Evolutionary conservation across 345 rosid genomes (phyloP).

Genomic region (Salix dunnii): DNA sequence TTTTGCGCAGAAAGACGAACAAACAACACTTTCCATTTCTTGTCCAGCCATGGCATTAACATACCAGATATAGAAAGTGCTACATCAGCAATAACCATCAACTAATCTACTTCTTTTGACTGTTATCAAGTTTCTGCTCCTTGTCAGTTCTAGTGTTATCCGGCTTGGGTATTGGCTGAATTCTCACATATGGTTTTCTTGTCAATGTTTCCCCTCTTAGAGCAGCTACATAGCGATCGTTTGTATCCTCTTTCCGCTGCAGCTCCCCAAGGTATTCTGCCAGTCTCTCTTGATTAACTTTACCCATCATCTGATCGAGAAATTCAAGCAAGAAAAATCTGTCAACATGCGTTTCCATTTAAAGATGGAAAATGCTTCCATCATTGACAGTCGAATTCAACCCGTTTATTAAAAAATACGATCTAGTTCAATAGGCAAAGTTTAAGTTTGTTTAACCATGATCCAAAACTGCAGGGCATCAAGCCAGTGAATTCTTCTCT

Average conservation of each 20-base stretch:
- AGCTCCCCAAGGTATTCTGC: constrained; percentile 90
- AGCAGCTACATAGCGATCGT: constrained; percentile 89
- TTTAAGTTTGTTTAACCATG: neutral
- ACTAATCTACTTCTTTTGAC: constrained; percentile 15
- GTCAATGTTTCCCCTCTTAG: constrained; percentile 81
- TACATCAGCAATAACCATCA: neutral
- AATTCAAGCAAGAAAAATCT: constrained; percentile 5
- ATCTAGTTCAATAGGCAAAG: neutral
- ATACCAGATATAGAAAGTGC: neutral
- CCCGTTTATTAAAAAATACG: neutral
- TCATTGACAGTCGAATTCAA: neutral
- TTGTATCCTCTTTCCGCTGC: constrained; percentile 84
- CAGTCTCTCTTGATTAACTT: constrained; percentile 77
- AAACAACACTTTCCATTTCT: neutral
- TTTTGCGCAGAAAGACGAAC: neutral
- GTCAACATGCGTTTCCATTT: neutral
- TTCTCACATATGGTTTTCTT: constrained; percentile 68
- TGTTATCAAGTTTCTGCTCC: constrained; percentile 16
- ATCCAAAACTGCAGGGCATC: neutral
- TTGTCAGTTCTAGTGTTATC: constrained; percentile 23
- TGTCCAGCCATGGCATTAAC: neutral
- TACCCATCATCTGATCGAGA: constrained; percentile 78
- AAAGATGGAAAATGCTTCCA: neutral
- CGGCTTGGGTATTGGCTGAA: constrained; percentile 58
- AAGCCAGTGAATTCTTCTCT: neutral